Evolutionary conservation across 116 monocot species (phyloP), one percentile per base, ranked within the genome.

Genomic region (Phalaenopsis hybrid): DNA sequence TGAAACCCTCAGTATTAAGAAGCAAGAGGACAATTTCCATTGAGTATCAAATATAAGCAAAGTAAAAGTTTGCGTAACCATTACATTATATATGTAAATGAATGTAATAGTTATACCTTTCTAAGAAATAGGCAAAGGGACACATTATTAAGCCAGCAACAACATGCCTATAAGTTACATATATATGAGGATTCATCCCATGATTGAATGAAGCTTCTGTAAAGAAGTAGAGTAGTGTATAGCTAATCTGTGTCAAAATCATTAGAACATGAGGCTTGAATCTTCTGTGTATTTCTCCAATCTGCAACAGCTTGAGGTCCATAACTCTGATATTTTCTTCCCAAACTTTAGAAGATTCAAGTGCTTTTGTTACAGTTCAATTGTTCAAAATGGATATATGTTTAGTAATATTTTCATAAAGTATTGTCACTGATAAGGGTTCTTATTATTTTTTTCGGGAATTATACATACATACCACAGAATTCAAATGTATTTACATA

Each of bases 91-190:
- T 3, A 37, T 28, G 37, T 23, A 37, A 13, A 75, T 20, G 8
- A 43, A 20, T 44, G 46, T 45, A 57, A 45, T 46, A 33, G 21
- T n/a, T 68, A 37, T 83, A 94, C 92, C 88, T 90, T 80, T 94
- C 94, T 12, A 88, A 90, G 84, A 87, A 94, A 78, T 90, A 92
- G 33, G 94, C 94, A 74, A 94, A 88, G 23, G 94, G 94, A 55
- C 28, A 79, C 84, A 92, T 75, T 18, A 87, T 59, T 9, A 88
- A 17, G 83, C 81, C 80, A 5, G 84, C 86, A 16, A 89, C 81
- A 9, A 87, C 59, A 80, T 90, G 88, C 43, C 94, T 76, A 77
- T 94, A 92, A 12, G 94, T 94, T 68, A 92, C 48, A 82, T 88
- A 92, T 52, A 94, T 85, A 80, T 88, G 82, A 52, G 94, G 86